These are phyloP conservation scores for Arachis hypogaea DNA, from an alignment of 306 rosid species.

Conservation along the genomic window DNA sequence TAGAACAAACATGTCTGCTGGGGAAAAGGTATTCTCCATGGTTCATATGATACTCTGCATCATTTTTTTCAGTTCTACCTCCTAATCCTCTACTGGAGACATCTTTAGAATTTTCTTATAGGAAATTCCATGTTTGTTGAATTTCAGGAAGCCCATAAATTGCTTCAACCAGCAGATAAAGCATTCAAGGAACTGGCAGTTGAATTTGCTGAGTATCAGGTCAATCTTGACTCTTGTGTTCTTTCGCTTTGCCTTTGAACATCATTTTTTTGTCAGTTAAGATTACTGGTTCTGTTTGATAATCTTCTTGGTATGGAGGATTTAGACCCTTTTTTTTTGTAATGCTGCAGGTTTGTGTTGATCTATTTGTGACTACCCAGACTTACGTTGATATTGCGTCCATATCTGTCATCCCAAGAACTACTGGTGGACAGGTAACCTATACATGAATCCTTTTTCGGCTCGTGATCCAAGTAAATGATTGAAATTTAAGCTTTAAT, in stretches of 20 bases:
- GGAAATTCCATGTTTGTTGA: constrained; percentile 32
- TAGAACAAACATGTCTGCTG: constrained; percentile 82
- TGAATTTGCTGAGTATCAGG: constrained; percentile 98
- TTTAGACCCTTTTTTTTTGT: constrained; percentile 35
- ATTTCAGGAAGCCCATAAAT: constrained; percentile 93
- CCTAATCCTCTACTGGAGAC: neutral
- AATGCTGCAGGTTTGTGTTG: constrained; percentile 85
- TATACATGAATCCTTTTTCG: constrained; percentile 25
- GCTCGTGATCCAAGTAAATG: constrained; percentile 13
- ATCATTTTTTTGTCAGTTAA: constrained; percentile 25
- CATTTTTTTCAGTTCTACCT: constrained; percentile 28
- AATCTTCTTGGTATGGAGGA: constrained; percentile 26
- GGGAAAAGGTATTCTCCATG: constrained; percentile 77
- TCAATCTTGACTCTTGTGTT: constrained; percentile 31
- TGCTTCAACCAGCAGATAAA: constrained; percentile 93
- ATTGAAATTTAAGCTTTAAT: constrained; percentile 16
- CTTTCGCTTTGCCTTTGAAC: constrained; percentile 34
- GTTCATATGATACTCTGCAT: constrained; percentile 16
- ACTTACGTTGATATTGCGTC: constrained; percentile 88
- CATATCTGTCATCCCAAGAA: constrained; percentile 80
- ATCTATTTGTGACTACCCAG: constrained; percentile 88
- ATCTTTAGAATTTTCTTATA: constrained; percentile 28
- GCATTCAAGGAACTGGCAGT: constrained; percentile 82
- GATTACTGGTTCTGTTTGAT: constrained; percentile 22
- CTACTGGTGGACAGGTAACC: constrained; percentile 97